Evolutionary conservation across 2,329 filamentous ascomycete genomes (phyloP), one percentile per base, ranked within the genome.

Genomic region (Zymoseptoria brevis): DNA sequence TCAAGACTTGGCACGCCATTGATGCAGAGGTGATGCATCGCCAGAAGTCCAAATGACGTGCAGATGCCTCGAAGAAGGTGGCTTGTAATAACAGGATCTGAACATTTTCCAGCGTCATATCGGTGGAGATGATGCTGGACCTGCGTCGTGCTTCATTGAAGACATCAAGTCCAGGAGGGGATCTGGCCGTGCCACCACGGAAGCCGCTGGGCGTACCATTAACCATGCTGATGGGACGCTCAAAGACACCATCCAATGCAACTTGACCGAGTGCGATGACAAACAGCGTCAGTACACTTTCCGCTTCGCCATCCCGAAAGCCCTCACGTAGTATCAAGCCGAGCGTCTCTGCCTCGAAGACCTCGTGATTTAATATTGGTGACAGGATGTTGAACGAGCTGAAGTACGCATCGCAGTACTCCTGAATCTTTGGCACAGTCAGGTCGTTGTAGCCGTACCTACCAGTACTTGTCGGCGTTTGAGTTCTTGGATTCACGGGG

Each of bases 111-210:
- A 86, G 69, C 54, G 77, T 82, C 66, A 78, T 82, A 22, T 82
- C 78, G 1, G 79, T 80, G 56, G 81, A 66, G 8, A 80, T 75
- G 67, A 84, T 85, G 0, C 84, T 83, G 67, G 85, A 76, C n/a
- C 82, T 75, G 59, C 78, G 79, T 55, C 83, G 76, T 16, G 83
- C 84, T 69, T 86, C 83, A 62, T 86, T 86, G 71, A 86, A 86
- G 41, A 84, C 76, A 1, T 76, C 76, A 2, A 86, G 68, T 0
- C 84, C 84, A 0, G 84, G 83, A 1, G 83, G 83, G 19, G 73
- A 74, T 13, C 76, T 73, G 2, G 70, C 64, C 1, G 77, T 76
- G 1, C 81, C 81, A 11, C 82, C 82, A 49, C 78, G 77, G 22
- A 84, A 73, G 2, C 82, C 81, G 64, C 81, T 82, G 1, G 75